Conservation (phyloP, 2,329 filamentous ascomycete species). For the Dactylonectria macrodidyma region DNA sequence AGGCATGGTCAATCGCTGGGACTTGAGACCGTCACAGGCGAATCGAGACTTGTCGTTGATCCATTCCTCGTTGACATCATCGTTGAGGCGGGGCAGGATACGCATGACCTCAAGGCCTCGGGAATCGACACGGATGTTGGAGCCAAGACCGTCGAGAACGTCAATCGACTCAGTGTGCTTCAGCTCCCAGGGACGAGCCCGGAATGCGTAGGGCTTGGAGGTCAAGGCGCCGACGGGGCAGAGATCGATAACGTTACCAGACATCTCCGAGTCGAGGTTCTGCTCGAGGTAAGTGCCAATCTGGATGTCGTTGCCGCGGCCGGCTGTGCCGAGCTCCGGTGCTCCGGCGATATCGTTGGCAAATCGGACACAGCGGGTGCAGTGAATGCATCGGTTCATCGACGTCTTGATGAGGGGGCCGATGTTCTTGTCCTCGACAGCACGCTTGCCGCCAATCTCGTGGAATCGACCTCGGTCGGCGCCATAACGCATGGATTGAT, state of each 20-base stretch:
- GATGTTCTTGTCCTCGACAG: slow-evolving; percentile 99
- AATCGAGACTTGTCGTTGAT: slow-evolving; percentile 99
- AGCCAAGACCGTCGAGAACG: slow-evolving; percentile 92
- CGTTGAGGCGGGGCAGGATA: slow-evolving; percentile 91
- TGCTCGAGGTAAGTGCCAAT: slow-evolving; percentile 98
- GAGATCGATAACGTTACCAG: slow-evolving; percentile 97
- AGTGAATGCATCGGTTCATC: slow-evolving; percentile 99
- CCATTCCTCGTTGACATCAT: slow-evolving; percentile 99
- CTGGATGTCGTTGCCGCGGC: slow-evolving; percentile 96
- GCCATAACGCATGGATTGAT: slow-evolving; percentile 99
- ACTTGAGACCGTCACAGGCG: slow-evolving; percentile 96
- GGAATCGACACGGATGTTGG: slow-evolving; percentile 94
- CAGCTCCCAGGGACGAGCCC: slow-evolving; percentile 95
- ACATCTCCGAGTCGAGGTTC: slow-evolving; percentile 94
- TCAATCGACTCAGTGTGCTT: slow-evolving; percentile 97
- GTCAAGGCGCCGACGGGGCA: slow-evolving; percentile 97
- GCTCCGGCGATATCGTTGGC: slow-evolving; percentile 97
- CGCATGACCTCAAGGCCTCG: slow-evolving; percentile 97
- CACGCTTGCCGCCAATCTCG: slow-evolving; percentile 95
- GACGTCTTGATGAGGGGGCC: slow-evolving; percentile 98
- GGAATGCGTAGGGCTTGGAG: slow-evolving; percentile 98
- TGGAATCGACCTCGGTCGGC: slow-evolving; percentile 97
- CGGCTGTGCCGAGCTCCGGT: slow-evolving; percentile 93
- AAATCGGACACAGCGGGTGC: slow-evolving; percentile 97
- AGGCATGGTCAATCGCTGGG: slow-evolving; percentile 93